A percentile compares a stretch with the other conserved stretches of the same genome.
These are phyloP conservation scores for Echinochloa phyllopogon DNA, from an alignment of 176 grass and related monocot species.

Conservation along the genomic window DNA sequence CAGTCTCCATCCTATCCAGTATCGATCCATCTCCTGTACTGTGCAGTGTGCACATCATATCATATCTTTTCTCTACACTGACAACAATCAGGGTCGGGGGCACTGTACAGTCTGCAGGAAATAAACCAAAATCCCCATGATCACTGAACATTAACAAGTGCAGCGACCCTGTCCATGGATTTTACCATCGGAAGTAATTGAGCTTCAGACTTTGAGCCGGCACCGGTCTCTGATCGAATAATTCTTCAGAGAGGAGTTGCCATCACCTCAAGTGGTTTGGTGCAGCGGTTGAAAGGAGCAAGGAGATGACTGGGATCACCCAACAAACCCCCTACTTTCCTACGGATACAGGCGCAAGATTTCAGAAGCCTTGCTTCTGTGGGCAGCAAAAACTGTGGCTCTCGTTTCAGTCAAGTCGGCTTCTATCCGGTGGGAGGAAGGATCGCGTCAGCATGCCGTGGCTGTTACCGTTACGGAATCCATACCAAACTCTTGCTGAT, in stretches of 20 bases:
- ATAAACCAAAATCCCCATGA: no score
- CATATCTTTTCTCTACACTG: not conserved
- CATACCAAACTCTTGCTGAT: not conserved
- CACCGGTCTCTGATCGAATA: no score
- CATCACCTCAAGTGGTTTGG: no score
- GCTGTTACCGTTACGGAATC: not conserved
- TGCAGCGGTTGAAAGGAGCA: not conserved
- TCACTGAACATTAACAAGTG: no score
- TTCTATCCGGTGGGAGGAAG: not conserved
- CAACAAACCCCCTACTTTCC: not conserved
- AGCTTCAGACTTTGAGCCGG: no score
- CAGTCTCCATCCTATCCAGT: not conserved
- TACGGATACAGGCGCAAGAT: no score
- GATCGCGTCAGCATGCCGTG: not conserved
- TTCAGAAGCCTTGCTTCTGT: not conserved
- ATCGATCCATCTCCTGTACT: no score
- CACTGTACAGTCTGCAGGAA: not conserved
- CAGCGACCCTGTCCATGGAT: no score
- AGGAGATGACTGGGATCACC: not conserved
- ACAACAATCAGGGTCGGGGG: no score
- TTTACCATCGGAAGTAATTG: no score
- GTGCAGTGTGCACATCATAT: not conserved
- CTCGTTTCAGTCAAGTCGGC: no score
- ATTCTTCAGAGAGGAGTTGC: no score
- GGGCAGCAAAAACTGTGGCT: not conserved